phyloP scores from a whole-genome alignment of 345 rosid genomes.

The Clarkia xantiana region DNA sequence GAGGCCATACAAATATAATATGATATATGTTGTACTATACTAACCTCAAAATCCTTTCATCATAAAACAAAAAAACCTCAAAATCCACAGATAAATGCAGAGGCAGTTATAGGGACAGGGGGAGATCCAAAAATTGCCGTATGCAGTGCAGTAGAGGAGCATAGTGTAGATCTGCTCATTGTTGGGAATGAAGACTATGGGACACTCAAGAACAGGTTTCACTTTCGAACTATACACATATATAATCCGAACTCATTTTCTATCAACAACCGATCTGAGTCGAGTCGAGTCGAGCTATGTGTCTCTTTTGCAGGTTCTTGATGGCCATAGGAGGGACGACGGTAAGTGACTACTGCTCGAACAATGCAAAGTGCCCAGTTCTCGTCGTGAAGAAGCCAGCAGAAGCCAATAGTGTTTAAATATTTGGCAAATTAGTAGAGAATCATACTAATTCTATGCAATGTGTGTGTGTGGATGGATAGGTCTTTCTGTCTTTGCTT shows the following conservation, averaged over 20 bases:
- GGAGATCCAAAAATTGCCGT: conserved; percentile 22
- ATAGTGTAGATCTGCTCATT: conserved; percentile 18
- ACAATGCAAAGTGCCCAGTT: conserved; percentile 8
- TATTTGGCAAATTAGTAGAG: too few species aligned
- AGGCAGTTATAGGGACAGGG: conserved; percentile 19
- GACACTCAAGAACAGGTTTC: conserved; percentile 18
- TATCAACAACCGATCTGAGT: too few species aligned
- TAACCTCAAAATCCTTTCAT: too few species aligned
- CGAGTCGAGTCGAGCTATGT: background rate
- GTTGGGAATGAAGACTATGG: conserved; percentile 12
- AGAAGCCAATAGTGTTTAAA: background rate
- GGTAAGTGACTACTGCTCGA: conserved; percentile 1
- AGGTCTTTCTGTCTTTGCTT: too few species aligned
- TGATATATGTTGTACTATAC: too few species aligned
- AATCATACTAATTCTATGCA: too few species aligned
- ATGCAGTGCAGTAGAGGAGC: conserved; percentile 17
- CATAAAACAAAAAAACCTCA: too few species aligned
- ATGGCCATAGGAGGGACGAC: conserved; percentile 1
- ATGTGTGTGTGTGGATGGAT: too few species aligned
- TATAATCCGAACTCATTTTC: too few species aligned
- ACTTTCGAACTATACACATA: too few species aligned
- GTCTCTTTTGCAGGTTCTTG: conserved; percentile 5
- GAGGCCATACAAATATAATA: too few species aligned
- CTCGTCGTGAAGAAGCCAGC: conserved; percentile 3
- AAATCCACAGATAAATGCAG: conserved; percentile 32